Evolutionary conservation across 139 green algal genomes (phyloP), one percentile per base, ranked within the genome.

Genomic region (Chlamydomonas incerta): DNA sequence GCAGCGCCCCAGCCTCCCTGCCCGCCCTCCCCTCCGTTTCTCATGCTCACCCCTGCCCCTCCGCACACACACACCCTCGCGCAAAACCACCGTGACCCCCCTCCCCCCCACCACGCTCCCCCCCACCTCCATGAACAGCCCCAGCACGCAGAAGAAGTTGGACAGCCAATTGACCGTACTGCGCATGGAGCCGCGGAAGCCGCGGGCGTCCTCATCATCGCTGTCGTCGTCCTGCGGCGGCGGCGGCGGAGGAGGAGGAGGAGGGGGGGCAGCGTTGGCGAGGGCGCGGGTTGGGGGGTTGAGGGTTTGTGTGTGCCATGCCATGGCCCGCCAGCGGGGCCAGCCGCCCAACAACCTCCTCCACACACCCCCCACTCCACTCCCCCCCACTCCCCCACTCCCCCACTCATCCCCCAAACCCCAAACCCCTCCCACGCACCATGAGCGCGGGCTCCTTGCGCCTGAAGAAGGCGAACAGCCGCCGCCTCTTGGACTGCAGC

Each of bases 71-170:
- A 5, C 41, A 50, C 41, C 41, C 41, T 50, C 8, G n/a, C n/a
- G n/a, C n/a, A n/a, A n/a, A 50, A 13, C 41, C 41, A 50, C 41
- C 41, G 6, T 50, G 5, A 50, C 41, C 41, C 41, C 8, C 8
- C 5, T 50, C 41, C 41, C 5, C 26, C 3, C 46, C 1, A 11
- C 31, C 60, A 82, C 65, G 37, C 41, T 28, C 35, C 21, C 31
- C 2, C 75, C 3, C 72, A 88, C 87, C 87, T 91, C 69, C 28
- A 68, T 63, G 29, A 88, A 87, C 58, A 88, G 72, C 50, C 87
- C 87, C 29, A 91, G n/a, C 26, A 88, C 46, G 87, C 67, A 77
- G 77, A 86, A 91, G n/a, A 80, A n/a, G 76, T 86, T 89, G 62
- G 41, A 37, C 3, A 89, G 41, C 31, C 41, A 10, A 20, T 57